Evolutionary conservation across 805 yeast genomes (phyloP), one percentile per base, ranked within the genome.

Genomic region (Candida easanensis): DNA sequence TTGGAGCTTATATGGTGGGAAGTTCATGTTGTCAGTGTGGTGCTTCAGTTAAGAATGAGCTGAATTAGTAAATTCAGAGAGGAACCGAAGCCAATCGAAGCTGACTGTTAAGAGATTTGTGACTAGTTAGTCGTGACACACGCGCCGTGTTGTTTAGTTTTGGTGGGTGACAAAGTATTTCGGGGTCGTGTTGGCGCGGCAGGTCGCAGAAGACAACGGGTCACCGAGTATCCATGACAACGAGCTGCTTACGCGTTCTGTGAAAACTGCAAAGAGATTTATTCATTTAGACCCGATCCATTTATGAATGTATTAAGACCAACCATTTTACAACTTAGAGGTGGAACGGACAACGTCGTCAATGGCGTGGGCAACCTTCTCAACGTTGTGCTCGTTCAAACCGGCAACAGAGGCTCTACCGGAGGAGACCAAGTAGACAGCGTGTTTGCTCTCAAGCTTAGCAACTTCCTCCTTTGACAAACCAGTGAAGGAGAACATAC

Each of bases 401-500:
- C 98, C 98, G 11, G 97, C 96, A 64, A 91, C 87, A 33, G 95
- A 85, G 38, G 95, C 91, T 63, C 98, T 80, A 38, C 98, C 98
- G 42, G 85, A 79, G 35, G 80, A 63, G 17, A 87, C 87, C 63
- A 90, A 64, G 63, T 91, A 91, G 36, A 91, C 81, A 25, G 82
- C 96, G 64, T 83, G 95, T 54, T 82, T 77, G 45, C 74, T 62
- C 57, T 88, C 95, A 49, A 90, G 73, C 52, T 85, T 75, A 39
- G 74, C 76, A 42, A 85, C 96, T 79, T 88, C 91, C 25, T 77
- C 83, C 22, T 84, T 70, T 5, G 76, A 67, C 56, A 91, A 75
- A 2, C 97, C 99, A 23, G 98, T 91, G 70, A 82, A 91, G 27
- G 96, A 88, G 64, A 91, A 91, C 98, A 91, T 91, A 56, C 99